A percentile compares a stretch with the other conserved stretches of the same genome.
Conservation (phyloP, 306 rosid genomes). For the Citrullus colocynthis region DNA sequence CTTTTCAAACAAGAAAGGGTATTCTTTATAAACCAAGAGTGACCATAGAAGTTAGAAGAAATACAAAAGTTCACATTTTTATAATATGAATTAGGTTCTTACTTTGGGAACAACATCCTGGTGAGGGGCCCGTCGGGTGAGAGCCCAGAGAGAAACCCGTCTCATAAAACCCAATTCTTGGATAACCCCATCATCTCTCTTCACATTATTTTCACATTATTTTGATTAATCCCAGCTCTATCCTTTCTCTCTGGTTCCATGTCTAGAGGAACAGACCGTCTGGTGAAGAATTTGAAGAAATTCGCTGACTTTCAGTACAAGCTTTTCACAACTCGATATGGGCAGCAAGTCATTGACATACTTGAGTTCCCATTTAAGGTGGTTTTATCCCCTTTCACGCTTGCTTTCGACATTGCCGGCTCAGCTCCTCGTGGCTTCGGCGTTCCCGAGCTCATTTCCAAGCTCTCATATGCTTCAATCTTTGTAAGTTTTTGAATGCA, state of each 20-base stretch:
- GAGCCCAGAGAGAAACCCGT: neutral
- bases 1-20: too few species aligned
- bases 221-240: conserved; percentile 6
- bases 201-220: neutral
- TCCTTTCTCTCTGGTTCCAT: conserved; percentile 14
- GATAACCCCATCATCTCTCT: neutral
- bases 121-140: neutral
- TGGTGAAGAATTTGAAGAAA: conserved; percentile 35
- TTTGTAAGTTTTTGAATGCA: conserved; percentile 37
- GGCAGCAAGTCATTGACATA: conserved; percentile 53
- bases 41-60: too few species aligned
- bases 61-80: too few species aligned
- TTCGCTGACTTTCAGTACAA: conserved; percentile 43
- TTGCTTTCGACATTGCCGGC: conserved; percentile 74
- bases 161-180: neutral
- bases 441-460: conserved; percentile 80
- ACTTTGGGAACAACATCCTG: neutral
- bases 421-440: conserved; percentile 96
- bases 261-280: conserved; percentile 37
- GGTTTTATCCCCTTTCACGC: conserved; percentile 63
- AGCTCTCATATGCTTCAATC: conserved; percentile 73
- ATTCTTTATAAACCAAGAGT: too few species aligned
- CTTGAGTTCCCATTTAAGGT: conserved; percentile 66
- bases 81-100: neutral
- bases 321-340: conserved; percentile 38